Evolutionary conservation across 2,329 filamentous ascomycete species (phyloP).

Genomic region (Capronia epimyces): DNA sequence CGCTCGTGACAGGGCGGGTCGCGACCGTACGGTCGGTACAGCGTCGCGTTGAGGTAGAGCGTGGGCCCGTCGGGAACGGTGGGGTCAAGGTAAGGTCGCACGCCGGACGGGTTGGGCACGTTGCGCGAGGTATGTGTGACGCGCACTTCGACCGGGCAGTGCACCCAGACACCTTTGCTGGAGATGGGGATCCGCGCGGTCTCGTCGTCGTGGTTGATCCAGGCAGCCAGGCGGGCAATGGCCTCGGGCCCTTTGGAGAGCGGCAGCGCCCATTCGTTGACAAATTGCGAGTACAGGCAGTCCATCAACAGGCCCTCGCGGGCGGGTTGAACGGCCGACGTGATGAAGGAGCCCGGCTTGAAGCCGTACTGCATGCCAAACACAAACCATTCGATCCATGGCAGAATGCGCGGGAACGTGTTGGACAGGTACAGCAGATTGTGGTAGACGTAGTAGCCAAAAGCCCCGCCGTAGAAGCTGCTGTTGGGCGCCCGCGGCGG

Average conservation of each 20-base stretch:
- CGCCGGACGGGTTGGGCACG: conserved; percentile 32
- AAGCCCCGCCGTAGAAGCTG: conserved; percentile 72
- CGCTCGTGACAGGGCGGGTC: conserved; percentile 70
- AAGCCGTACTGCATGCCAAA: conserved; percentile 98
- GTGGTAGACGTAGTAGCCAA: conserved; percentile 89
- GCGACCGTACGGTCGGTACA: conserved; percentile 73
- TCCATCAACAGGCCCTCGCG: conserved; percentile 85
- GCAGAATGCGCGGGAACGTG: conserved; percentile 70
- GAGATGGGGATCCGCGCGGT: conserved; percentile 70
- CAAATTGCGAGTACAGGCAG: conserved; percentile 95
- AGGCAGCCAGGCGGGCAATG: conserved; percentile 72
- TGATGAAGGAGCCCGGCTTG: conserved; percentile 56
- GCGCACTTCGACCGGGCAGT: conserved; percentile 88
- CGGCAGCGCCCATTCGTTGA: conserved; percentile 96
- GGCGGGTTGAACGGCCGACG: conserved; percentile 72
- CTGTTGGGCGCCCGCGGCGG: conserved; percentile 54
- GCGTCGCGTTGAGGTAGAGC: conserved; percentile 81
- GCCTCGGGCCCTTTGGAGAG: conserved; percentile 81
- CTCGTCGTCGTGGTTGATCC: conserved; percentile 69
- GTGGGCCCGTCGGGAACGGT: conserved; percentile 64
- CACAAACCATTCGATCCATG: conserved; percentile 91
- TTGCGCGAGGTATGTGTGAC: conserved; percentile 61
- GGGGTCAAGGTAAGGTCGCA: conserved; percentile 66
- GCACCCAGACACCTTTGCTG: conserved; percentile 73
- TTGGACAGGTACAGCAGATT: conserved; percentile 78